Percentiles rank a stretch among this genome's conserved stretches.
Conservation (phyloP, 75 land plant species). For the Sequoiadendron giganteum region DNA sequence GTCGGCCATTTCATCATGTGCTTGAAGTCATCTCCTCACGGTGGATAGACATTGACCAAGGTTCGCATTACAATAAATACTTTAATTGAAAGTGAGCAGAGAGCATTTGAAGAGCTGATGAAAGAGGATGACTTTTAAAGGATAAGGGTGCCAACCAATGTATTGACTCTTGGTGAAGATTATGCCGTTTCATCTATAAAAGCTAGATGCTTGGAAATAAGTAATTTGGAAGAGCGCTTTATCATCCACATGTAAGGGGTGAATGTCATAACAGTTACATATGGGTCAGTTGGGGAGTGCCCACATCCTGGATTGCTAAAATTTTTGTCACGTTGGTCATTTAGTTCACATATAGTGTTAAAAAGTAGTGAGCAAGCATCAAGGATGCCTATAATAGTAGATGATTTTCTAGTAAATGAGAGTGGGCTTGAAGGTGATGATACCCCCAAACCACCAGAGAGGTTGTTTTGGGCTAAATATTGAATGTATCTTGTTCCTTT, state of each 20-base stretch:
- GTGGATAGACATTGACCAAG: constrained; percentile 64
- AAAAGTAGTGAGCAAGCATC: constrained; percentile 72
- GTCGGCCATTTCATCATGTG: constrained; percentile 62
- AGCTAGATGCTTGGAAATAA: constrained; percentile 20
- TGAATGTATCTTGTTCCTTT: constrained; percentile 98
- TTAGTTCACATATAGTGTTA: constrained; percentile 66
- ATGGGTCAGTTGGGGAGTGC: no score
- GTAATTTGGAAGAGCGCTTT: no score
- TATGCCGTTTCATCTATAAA: constrained; percentile 71
- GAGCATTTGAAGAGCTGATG: constrained; percentile 51
- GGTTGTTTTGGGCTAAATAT: constrained; percentile 98
- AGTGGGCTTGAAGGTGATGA: constrained; percentile 48
- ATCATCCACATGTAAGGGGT: no score
- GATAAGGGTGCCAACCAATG: constrained; percentile 76
- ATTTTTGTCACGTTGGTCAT: constrained; percentile 72
- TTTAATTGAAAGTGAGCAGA: constrained; percentile 42
- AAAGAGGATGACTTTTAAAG: constrained; percentile 74
- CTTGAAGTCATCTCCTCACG: constrained; percentile 51
- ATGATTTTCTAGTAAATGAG: constrained; percentile 47
- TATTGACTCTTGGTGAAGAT: constrained; percentile 56
- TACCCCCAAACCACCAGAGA: constrained; percentile 59
- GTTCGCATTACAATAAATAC: constrained; percentile 49
- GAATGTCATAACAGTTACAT: no score
- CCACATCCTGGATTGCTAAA: no score
- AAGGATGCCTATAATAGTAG: constrained; percentile 54